A percentile compares a stretch with the other conserved stretches of the same genome.
Evolutionary conservation across 768 basidiomycete species (phyloP).

Genomic region (Suillus paluster): DNA sequence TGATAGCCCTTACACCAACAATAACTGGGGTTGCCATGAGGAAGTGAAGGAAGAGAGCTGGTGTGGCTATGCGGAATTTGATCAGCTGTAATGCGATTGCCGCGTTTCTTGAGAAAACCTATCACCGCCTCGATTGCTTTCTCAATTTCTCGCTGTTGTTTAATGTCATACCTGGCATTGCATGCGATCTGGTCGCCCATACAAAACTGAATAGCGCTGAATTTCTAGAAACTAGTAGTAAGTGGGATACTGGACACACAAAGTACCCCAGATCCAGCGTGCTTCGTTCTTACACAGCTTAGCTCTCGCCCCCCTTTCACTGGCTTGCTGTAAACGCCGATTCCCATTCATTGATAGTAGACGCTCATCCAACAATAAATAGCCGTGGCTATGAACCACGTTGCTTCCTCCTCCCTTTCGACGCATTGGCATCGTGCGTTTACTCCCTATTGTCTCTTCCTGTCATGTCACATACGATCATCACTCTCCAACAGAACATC

Average conservation of each 20-base stretch:
- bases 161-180: too few species aligned
- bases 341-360: conserved; percentile 3
- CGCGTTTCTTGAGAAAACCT: not conserved
- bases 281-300: conserved; percentile 1
- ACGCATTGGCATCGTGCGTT: not conserved
- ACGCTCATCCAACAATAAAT: conserved; percentile 11
- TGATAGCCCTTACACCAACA: conserved; percentile 76
- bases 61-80: conserved; percentile 4
- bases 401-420: not conserved
- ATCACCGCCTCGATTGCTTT: too few species aligned
- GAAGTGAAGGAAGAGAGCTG: conserved; percentile 2
- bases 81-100: not conserved
- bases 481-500: conserved; percentile 38
- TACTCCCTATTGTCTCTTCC: not conserved
- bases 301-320: not conserved
- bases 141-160: not conserved
- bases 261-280: too few species aligned
- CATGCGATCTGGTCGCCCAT: too few species aligned
- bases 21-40: conserved; percentile 80
- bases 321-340: conserved; percentile 1
- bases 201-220: not conserved
- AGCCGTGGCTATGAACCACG: not conserved
- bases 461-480: conserved; percentile 17
- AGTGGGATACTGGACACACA: conserved; percentile 1
- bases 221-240: not conserved